Conservation (phyloP, 371 early-diverging fungal species). For the Mortierella sp. region DNA sequence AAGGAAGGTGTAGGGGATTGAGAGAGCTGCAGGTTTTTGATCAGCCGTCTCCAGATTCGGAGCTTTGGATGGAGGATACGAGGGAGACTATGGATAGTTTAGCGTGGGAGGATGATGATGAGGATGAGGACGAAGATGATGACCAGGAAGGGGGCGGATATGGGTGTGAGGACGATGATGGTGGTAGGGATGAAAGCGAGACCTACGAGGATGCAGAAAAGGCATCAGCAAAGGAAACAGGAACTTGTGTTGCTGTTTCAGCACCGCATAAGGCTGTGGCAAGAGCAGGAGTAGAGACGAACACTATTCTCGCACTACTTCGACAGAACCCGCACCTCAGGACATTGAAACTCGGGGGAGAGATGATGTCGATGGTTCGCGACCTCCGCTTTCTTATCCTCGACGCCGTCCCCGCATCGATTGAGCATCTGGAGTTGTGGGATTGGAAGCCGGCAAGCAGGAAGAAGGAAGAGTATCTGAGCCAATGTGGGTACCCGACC, state of each 20-base stretch:
- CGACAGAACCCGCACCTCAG: background rate
- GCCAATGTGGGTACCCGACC: background rate
- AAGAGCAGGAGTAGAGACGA: background rate
- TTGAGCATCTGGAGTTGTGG: conserved; percentile 1
- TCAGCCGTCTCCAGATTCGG: background rate
- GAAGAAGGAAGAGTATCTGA: background rate
- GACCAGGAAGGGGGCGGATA: background rate
- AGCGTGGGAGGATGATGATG: background rate
- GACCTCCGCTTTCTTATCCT: background rate
- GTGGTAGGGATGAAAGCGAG: background rate
- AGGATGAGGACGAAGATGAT: background rate
- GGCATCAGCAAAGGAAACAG: background rate
- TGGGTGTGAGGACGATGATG: background rate
- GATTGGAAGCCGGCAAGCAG: background rate
- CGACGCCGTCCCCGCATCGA: background rate
- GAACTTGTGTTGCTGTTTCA: background rate
- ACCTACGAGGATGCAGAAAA: background rate
- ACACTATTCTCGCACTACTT: background rate
- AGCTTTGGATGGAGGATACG: background rate
- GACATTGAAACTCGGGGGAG: background rate
- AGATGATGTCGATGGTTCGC: conserved; percentile 5
- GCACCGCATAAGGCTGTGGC: background rate
- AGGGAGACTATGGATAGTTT: background rate
- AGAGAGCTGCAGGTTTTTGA: background rate
- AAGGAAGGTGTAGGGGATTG: background rate